These are phyloP conservation scores for Paragyromitra xinjiangensis DNA, from an alignment of 495 filamentous ascomycete species.

Conservation along the genomic window DNA sequence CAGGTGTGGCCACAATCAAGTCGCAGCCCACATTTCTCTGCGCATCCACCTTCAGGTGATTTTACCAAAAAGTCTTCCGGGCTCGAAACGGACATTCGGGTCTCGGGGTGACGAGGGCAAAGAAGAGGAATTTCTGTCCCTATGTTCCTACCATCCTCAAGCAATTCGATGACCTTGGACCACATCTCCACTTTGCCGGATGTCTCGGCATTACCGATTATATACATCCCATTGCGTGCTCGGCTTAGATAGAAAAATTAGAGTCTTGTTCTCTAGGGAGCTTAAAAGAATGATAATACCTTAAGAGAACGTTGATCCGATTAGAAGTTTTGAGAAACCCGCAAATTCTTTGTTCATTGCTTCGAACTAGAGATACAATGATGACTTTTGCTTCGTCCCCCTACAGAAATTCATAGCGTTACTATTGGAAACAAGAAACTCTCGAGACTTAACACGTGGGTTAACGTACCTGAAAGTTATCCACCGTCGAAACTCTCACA, in stretches of 20 bases:
- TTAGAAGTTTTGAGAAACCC: conserved; percentile 80
- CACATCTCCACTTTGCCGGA: conserved; percentile 69
- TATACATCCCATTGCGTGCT: conserved; percentile 83
- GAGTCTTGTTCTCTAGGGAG: not conserved
- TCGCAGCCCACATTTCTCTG: conserved; percentile 66
- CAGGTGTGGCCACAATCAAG: conserved; percentile 78
- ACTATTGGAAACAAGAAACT: conserved; percentile 1
- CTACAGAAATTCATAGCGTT: conserved; percentile 48
- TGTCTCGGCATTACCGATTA: conserved; percentile 79
- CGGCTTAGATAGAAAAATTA: conserved; percentile 61
- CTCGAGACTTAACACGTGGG: not conserved
- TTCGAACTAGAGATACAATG: conserved; percentile 78
- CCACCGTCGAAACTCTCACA: conserved; percentile 77
- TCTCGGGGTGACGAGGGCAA: conserved; percentile 73
- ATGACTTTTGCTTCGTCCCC: conserved; percentile 84
- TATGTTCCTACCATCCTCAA: conserved; percentile 63
- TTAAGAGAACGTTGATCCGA: conserved; percentile 80
- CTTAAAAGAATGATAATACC: conserved; percentile 43
- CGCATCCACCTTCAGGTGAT: conserved; percentile 77
- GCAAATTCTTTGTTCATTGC: conserved; percentile 68
- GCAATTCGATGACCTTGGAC: conserved; percentile 68
- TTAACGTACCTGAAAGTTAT: conserved; percentile 72
- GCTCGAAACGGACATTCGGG: conserved; percentile 64
- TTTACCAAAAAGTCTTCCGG: conserved; percentile 70
- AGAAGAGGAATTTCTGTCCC: conserved; percentile 66